Evolutionary conservation across 2,329 filamentous ascomycete species (phyloP), one percentile per base, ranked within the genome.

Genomic region (Eurotiales sp.): DNA sequence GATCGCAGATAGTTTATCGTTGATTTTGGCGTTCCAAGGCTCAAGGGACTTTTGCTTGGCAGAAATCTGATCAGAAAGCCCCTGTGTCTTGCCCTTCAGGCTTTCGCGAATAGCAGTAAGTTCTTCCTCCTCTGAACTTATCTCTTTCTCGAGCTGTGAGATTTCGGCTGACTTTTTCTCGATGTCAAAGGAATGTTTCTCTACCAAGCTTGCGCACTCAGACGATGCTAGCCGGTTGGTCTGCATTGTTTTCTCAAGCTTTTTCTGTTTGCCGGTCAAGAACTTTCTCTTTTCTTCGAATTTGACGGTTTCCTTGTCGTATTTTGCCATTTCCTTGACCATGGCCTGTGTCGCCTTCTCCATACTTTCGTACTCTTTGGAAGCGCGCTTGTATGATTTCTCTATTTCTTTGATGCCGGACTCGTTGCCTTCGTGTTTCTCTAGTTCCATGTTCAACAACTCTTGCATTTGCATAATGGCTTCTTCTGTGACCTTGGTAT

Each of bases 241-340:
- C 50, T 84, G 78, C 55, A 93, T 88, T 0, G 86, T 82, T 74
- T 96, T 97, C 59, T 97, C 90, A 12, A 96, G 80, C 73, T 99
- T 99, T 76, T 93, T 96, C 61, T 88, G 86, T 74, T 99, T 99
- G 63, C 86, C 86, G 2, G 81, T 77, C 58, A 99, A 73, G 69
- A 97, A 97, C 67, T 99, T 99, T 68, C 87, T 86, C 77, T 97
- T 97, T 71, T 99, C 95, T 58, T 97, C 92, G 59, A 95, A 91
- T 65, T 99, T 99, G 71, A 99, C 93, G 19, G 86, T 85, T 65
- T 97, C 93, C 66, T 97, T 96, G 64, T 99, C 95, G 56, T 95
- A 90, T 65, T 91, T 92, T 40, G 90, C 85, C 72, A 93, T 85
- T 65, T 97, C 89, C 66, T 96, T 96, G 55, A 86, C 74, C 49